Conservation (phyloP, 371 early-diverging fungal species). For the Mucor ambiguus region DNA sequence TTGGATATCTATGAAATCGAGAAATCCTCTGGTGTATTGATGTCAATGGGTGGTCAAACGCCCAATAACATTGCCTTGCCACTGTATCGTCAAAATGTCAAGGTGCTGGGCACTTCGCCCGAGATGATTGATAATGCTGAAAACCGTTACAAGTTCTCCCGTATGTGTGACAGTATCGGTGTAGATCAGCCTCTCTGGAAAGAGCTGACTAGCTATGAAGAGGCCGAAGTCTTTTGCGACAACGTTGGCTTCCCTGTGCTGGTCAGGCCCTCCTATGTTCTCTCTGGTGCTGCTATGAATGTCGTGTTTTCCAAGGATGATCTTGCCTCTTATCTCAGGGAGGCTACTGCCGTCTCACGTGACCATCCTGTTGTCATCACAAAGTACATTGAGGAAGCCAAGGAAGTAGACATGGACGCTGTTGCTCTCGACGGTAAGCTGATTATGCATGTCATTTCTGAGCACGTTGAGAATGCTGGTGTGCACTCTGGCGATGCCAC, state of each 20-base stretch:
- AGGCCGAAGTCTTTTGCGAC: constrained; percentile 82
- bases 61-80: constrained; percentile 95
- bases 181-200: constrained; percentile 96
- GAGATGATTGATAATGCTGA: constrained; percentile 95
- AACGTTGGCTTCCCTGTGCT: constrained; percentile 92
- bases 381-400: constrained; percentile 93
- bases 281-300: constrained; percentile 97
- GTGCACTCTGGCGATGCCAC: constrained; percentile 98
- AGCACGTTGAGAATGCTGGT: constrained; percentile 97
- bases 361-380: constrained; percentile 95
- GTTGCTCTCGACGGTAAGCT: constrained; percentile 90
- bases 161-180: constrained; percentile 89
- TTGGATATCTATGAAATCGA: constrained; percentile 94
- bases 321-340: constrained; percentile 74
- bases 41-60: constrained; percentile 93
- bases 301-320: constrained; percentile 84
- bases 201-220: constrained; percentile 83
- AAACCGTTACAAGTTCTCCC: constrained; percentile 94
- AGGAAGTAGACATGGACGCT: constrained; percentile 96
- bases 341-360: constrained; percentile 87
- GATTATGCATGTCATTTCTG: constrained; percentile 86
- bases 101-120: constrained; percentile 92
- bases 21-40: constrained; percentile 79
- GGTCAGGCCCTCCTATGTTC: constrained; percentile 94
- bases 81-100: constrained; percentile 81